Evolutionary conservation across 129 eudicot genomes (phyloP).

Genomic region (Scalesia atractyloides): DNA sequence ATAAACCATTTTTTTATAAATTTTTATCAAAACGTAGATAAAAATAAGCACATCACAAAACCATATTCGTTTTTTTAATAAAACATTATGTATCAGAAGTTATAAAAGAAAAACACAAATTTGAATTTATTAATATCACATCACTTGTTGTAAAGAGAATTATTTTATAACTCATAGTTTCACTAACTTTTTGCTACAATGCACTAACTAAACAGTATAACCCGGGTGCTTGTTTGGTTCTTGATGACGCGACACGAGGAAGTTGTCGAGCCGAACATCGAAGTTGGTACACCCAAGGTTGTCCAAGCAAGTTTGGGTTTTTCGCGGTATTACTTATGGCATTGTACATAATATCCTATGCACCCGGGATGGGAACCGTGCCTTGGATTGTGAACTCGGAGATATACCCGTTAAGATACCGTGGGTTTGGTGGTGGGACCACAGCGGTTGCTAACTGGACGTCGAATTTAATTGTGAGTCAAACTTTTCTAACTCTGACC

Average conservation of each 20-base stretch:
- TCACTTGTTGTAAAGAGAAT: too few relatives aligned
- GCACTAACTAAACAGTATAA: constrained; percentile 21
- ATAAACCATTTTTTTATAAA: too few relatives aligned
- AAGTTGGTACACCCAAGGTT: constrained; percentile 60
- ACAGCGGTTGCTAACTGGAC: not conserved
- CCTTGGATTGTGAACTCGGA: constrained; percentile 13
- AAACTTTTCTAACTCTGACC: constrained; percentile 12
- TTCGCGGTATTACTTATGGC: constrained; percentile 4
- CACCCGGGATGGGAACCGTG: constrained; percentile 20
- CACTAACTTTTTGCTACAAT: not conserved
- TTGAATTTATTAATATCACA: too few relatives aligned
- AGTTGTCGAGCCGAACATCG: constrained; percentile 43
- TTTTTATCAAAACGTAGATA: too few relatives aligned
- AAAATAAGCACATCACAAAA: too few relatives aligned
- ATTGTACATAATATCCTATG: constrained; percentile 2
- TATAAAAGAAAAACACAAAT: too few relatives aligned
- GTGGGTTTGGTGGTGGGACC: constrained; percentile 8
- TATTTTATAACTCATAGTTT: not conserved
- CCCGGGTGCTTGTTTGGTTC: constrained; percentile 49
- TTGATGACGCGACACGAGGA: constrained; percentile 9
- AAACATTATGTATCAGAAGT: too few relatives aligned
- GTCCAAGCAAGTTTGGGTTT: constrained; percentile 47
- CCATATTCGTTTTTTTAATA: too few relatives aligned
- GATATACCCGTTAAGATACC: not conserved
- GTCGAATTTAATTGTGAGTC: constrained; percentile 14